Percentiles rank a stretch among this genome's conserved stretches.
Conservation (phyloP, 495 filamentous ascomycete species). For the Talaromyces borbonicus region DNA sequence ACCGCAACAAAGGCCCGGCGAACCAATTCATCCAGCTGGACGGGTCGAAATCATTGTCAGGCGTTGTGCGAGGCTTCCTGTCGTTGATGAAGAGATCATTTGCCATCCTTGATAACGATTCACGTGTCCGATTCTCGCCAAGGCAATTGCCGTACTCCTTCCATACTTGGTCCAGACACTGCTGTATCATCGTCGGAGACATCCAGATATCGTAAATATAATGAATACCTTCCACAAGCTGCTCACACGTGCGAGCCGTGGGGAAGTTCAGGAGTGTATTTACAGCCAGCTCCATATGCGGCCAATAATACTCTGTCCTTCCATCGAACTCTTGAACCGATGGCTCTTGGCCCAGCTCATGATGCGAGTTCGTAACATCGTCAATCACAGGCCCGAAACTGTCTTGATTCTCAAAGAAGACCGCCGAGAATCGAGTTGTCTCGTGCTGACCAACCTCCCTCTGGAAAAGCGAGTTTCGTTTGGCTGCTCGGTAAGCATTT, state of each 20-base stretch:
- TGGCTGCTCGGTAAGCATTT: background rate
- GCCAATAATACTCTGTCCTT: too few relatives aligned
- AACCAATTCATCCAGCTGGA: constrained; percentile 11
- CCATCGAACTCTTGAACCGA: background rate
- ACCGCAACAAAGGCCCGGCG: constrained; percentile 35
- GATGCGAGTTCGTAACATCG: background rate
- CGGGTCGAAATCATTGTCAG: background rate
- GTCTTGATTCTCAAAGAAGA: background rate
- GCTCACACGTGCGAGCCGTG: background rate
- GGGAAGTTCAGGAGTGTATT: background rate
- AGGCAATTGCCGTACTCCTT: background rate
- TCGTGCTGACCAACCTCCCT: background rate
- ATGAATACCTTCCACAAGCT: background rate
- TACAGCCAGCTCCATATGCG: background rate
- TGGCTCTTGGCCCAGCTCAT: background rate
- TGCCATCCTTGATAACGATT: background rate
- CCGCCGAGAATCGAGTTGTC: background rate
- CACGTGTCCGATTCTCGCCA: background rate
- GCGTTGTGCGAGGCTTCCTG: background rate
- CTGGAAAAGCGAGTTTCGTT: background rate
- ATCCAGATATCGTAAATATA: constrained; percentile 1
- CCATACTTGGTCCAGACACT: background rate
- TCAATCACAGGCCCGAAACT: background rate
- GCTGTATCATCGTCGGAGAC: background rate
- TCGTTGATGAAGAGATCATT: background rate